Evolutionary conservation across 129 eudicot species (phyloP).

Genomic region (Cynara cardunculus): DNA sequence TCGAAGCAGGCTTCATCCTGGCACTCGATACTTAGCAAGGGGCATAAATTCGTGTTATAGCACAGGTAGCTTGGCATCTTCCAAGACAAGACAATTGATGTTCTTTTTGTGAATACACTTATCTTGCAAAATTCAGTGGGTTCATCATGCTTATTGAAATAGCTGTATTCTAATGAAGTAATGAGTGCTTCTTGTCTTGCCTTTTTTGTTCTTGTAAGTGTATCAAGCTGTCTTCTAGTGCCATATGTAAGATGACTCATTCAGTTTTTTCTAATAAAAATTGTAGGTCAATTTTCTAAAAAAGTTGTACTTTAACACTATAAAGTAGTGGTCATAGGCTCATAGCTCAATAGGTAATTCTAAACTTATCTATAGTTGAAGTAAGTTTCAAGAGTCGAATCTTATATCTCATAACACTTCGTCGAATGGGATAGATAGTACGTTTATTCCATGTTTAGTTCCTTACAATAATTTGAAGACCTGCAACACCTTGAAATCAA

Average conservation of each 20-base stretch:
- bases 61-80: slow-evolving; percentile 59
- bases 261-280: slow-evolving; percentile 5
- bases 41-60: slow-evolving; percentile 86
- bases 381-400: background rate
- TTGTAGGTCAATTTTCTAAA: background rate
- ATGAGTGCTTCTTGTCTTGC: slow-evolving; percentile 13
- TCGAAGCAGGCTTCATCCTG: slow-evolving; percentile 98
- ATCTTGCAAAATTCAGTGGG: slow-evolving; percentile 14
- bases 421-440: slow-evolving; percentile 7
- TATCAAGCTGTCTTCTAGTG: background rate
- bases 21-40: slow-evolving; percentile 96
- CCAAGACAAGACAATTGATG: background rate
- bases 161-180: background rate
- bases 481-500: background rate
- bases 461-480: background rate
- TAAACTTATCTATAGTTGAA: background rate
- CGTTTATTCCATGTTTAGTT: background rate
- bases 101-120: slow-evolving; percentile 5
- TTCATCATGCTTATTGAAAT: slow-evolving; percentile 5
- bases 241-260: background rate
- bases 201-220: background rate
- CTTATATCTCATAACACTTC: background rate
- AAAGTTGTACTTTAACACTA: background rate
- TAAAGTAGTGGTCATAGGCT: background rate
- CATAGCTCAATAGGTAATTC: background rate